Evolutionary conservation across 208 protist species (phyloP).

Genomic region (Wallacemonas rigidus): DNA sequence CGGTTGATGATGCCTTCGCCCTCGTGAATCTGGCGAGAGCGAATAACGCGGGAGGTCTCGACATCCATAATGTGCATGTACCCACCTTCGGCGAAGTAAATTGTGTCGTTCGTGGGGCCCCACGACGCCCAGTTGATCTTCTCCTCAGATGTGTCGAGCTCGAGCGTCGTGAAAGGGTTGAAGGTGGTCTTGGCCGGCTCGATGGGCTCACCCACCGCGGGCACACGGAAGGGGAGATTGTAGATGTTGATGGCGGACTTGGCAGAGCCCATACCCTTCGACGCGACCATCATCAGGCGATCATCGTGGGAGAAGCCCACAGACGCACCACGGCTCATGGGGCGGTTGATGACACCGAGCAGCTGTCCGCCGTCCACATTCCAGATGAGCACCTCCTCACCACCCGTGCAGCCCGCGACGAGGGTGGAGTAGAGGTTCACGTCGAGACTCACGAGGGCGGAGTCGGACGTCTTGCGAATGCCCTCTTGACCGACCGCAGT

Average conservation of each 20-base stretch:
- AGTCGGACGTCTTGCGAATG: constrained; percentile 43
- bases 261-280: constrained; percentile 82
- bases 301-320: constrained; percentile 93
- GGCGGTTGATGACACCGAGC: constrained; percentile 71
- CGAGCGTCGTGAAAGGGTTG: constrained; percentile 59
- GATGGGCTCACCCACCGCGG: constrained; percentile 59
- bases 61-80: constrained; percentile 93
- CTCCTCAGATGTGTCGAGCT: constrained; percentile 43
- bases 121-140: constrained; percentile 92
- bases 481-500: constrained; percentile 71
- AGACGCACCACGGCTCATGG: constrained; percentile 65
- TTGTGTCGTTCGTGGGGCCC: constrained; percentile 96
- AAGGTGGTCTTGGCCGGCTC: constrained; percentile 63
- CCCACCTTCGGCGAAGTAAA: constrained; percentile 95
- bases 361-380: constrained; percentile 92
- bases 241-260: constrained; percentile 89
- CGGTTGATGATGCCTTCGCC: constrained; percentile 73
- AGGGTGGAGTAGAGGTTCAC: constrained; percentile 90
- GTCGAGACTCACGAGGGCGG: constrained; percentile 94
- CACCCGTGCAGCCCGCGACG: constrained; percentile 77
- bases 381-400: constrained; percentile 85
- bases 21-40: constrained; percentile 65
- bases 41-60: constrained; percentile 81
- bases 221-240: constrained; percentile 76
- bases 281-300: constrained; percentile 88